Base-by-base conservation (phyloP, 139 green algal genomes). In the Pleodorina starrii region DNA sequence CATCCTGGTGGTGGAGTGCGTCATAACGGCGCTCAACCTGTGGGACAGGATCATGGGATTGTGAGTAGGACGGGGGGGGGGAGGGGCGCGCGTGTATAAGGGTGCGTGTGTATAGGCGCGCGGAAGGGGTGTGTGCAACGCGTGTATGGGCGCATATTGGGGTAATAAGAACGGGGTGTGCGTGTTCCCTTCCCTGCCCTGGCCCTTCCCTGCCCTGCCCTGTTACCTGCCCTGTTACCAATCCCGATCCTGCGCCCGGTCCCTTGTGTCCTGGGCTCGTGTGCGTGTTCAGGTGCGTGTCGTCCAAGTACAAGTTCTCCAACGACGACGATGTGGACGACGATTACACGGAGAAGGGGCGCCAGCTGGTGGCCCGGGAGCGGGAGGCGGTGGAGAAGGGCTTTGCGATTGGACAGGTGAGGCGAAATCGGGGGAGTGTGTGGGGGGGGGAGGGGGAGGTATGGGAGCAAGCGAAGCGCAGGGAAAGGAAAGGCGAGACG, bases 261-360 rank as follows among this genome's bases (percentile, higher is more conserved):
- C n/a, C n/a, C n/a, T n/a, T n/a, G n/a, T n/a, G n/a, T n/a, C n/a
- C n/a, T n/a, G n/a, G n/a, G n/a, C n/a, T n/a, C n/a, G n/a, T n/a
- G n/a, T n/a, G n/a, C n/a, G n/a, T n/a, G n/a, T 12, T 6, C 25
- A 80, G 59, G 17, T 86, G 59, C 54, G 51, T 80, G n/a, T 78
- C 57, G 9, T 86, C 69, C 77, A 92, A 90, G 72, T 93, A 89
- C 90, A 89, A 87, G 32, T 96, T 95, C 78, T 82, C 81, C 23
- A 50, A 82, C 54, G 93, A 96, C 85, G 93, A 96, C 87, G 90
- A 94, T 38, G 91, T 95, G 11, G 95, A 97, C 57, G 95, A 97
- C 81, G 92, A 92, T 51, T 95, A 96, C 90, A 96, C 92, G 0
- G 90, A 94, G 42, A 93, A 93, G 86, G 90, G 90, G 16, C 90